Base-by-base conservation (phyloP, 2,329 filamentous ascomycete species). In the Apiospora pterosperma region DNA sequence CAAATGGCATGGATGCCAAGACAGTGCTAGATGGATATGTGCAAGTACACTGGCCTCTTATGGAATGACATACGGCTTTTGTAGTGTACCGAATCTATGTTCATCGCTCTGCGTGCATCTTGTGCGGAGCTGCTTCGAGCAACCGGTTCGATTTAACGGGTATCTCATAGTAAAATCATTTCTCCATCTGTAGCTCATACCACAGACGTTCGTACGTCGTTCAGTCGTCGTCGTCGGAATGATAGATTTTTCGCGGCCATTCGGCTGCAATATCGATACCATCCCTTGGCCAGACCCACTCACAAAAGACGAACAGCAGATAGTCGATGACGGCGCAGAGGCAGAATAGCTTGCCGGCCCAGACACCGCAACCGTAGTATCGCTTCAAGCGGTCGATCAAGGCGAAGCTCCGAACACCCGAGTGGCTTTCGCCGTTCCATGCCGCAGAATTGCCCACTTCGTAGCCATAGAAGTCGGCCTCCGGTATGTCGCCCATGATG, bases 301-400 rank as follows among this genome's bases (percentile, higher is more conserved):
- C 96, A 62, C 97, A 82, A 60, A 97, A 88, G 59, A 97, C 83
- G 72, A 93, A 97, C 62, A 99, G 85, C 60, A 99, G 79, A 72
- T 97, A 99, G 77, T 99, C 96, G 62, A 99, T 90, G 64, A 98
- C 89, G 12, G 94, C 94, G 69, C 95, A 97, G 1, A 99, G 82
- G 73, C 96, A 97, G 74, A 99, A 99, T 10, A 99, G 82, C 79
- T 99, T 99, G 39, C 96, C 96, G 0, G 96, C 96, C 96, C 96
- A 99, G 61, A 98, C 95, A 38, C 96, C 96, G 74, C 96, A 99
- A 10, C 96, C 96, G 74, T 97, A 99, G 78, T 99, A 99, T 65
- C 96, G 84, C 79, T 99, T 99, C 23, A 99, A 80, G 23, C 96
- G 88, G 75, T 99, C 96, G 68, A 99, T 97, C 55, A 99, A 85